phyloP scores from a whole-genome alignment of 495 filamentous ascomycete genomes.

The Aspergillus homomorphus region DNA sequence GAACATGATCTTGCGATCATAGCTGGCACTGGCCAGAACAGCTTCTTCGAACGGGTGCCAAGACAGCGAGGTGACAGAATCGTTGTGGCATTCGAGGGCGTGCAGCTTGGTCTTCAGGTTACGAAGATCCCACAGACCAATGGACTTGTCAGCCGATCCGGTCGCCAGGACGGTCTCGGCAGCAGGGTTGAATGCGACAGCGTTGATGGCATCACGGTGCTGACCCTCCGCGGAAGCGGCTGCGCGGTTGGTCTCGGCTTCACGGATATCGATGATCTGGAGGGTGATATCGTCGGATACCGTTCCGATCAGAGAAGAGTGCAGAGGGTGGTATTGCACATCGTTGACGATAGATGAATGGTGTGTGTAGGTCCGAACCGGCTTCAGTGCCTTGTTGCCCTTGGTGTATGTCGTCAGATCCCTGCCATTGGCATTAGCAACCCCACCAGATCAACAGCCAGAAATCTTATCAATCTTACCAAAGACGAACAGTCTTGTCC shows the following conservation, averaged over 20 bases:
- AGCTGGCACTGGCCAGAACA: slow-evolving; percentile 84
- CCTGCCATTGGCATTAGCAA: slow-evolving; percentile 44
- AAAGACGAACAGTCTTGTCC: slow-evolving; percentile 85
- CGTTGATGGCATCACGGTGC: slow-evolving; percentile 91
- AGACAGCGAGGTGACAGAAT: slow-evolving; percentile 82
- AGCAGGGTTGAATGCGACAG: slow-evolving; percentile 86
- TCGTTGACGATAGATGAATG: slow-evolving; percentile 93
- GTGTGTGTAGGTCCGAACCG: slow-evolving; percentile 74
- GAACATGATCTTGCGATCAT: slow-evolving; percentile 90
- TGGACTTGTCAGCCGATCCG: slow-evolving; percentile 89
- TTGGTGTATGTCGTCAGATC: slow-evolving; percentile 70
- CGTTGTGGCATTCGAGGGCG: slow-evolving; percentile 76
- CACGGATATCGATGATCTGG: slow-evolving; percentile 83
- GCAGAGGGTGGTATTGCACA: slow-evolving; percentile 87
- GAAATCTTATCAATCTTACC: slow-evolving; percentile 51
- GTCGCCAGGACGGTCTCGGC: slow-evolving; percentile 85
- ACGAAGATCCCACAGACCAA: slow-evolving; percentile 92
- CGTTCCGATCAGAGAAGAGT: slow-evolving; percentile 77
- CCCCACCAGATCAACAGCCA: not conserved
- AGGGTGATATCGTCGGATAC: slow-evolving; percentile 95
- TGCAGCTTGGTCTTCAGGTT: slow-evolving; percentile 85
- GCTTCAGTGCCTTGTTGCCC: slow-evolving; percentile 65
- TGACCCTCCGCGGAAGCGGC: slow-evolving; percentile 63
- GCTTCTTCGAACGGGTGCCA: slow-evolving; percentile 91
- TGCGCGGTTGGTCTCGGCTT: slow-evolving; percentile 55